Conservation (phyloP, 2,329 filamentous ascomycete species). For the Conoideocrella luteorostrata region DNA sequence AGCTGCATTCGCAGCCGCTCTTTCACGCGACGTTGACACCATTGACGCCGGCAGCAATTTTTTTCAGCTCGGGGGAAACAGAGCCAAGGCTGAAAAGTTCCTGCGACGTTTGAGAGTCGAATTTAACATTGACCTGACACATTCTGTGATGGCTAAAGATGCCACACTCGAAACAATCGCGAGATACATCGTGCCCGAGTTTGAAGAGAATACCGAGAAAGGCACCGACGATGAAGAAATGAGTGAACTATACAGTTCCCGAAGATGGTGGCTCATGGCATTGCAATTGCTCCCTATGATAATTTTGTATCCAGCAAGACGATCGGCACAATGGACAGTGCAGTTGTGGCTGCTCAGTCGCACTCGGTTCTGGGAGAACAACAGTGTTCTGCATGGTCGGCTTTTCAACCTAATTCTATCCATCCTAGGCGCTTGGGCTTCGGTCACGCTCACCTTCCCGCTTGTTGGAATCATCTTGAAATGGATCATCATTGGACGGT, state of each 20-base stretch:
- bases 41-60: constrained; percentile 30
- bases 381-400: constrained; percentile 33
- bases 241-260: constrained; percentile 40
- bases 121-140: constrained; percentile 41
- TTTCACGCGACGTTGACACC: constrained; percentile 30
- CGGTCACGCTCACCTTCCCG: constrained; percentile 35
- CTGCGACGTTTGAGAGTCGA: constrained; percentile 33
- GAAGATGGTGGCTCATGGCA: constrained; percentile 40
- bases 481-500: constrained; percentile 48
- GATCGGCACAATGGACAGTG: constrained; percentile 44
- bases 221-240: constrained; percentile 24
- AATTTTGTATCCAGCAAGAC: constrained; percentile 43
- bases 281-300: constrained; percentile 44
- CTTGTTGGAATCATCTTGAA: constrained; percentile 42
- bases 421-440: constrained; percentile 34
- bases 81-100: constrained; percentile 32
- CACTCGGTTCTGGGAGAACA: constrained; percentile 32
- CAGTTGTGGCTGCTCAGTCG: constrained; percentile 42
- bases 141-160: constrained; percentile 43
- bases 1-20: constrained; percentile 34
- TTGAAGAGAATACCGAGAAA: constrained; percentile 1
- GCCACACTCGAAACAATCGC: constrained; percentile 36
- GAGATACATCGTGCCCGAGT: constrained; percentile 25
- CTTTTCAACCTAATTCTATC: constrained; percentile 41
- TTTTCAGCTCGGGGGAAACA: constrained; percentile 42